Conservation (phyloP, 805 yeast species). For the Sugiyamaella chiloensis region DNA sequence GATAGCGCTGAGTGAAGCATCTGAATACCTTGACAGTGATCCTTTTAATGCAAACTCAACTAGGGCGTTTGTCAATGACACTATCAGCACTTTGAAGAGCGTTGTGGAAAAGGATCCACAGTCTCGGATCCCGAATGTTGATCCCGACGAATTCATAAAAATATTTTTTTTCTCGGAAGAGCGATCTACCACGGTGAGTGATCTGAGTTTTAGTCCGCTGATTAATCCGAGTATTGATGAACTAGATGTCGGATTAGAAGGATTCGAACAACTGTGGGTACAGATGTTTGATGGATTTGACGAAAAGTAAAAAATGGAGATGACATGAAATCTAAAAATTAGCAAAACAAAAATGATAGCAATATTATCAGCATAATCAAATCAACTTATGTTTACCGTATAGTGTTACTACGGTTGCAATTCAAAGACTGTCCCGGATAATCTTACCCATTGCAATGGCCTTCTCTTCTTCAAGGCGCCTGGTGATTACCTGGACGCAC, state of each 20-base stretch:
- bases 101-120: neutral
- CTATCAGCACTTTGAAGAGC: neutral
- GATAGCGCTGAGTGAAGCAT: slow-evolving; percentile 13
- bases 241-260: slow-evolving; percentile 1
- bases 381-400: too few species aligned
- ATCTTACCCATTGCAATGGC: slow-evolving; percentile 37
- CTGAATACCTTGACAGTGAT: slow-evolving; percentile 14
- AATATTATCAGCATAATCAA: too few species aligned
- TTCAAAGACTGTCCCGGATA: slow-evolving; percentile 11
- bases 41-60: slow-evolving; percentile 3
- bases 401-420: too few species aligned
- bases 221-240: neutral
- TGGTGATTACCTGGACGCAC: slow-evolving; percentile 51
- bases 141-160: slow-evolving; percentile 1
- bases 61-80: slow-evolving; percentile 3
- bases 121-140: neutral
- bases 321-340: too few species aligned
- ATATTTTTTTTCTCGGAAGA: slow-evolving; percentile 1
- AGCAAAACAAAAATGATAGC: too few species aligned
- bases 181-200: too few species aligned
- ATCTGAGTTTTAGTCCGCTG: neutral
- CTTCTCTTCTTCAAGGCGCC: slow-evolving; percentile 58
- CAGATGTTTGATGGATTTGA: neutral
- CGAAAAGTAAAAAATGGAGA: too few species aligned
- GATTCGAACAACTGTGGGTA: neutral